A percentile compares a stretch with the other conserved stretches of the same genome.
Conservation (phyloP, 2,329 filamentous ascomycete species). For the Parascedosporium putredinis region DNA sequence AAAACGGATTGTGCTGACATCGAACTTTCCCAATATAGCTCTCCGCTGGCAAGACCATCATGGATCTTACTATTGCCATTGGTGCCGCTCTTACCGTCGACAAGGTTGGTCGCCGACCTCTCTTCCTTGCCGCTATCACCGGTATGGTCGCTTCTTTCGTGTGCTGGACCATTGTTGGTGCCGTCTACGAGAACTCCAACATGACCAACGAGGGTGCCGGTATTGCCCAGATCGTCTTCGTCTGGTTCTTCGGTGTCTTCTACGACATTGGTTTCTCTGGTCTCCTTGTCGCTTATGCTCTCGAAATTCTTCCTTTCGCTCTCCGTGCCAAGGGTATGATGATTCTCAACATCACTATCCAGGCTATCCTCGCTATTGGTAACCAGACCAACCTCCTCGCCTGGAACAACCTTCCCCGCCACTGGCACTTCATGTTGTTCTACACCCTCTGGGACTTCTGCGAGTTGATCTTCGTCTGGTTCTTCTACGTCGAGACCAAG, state of each 20-base stretch:
- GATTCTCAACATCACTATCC: slow-evolving; percentile 55
- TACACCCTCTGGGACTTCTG: slow-evolving; percentile 53
- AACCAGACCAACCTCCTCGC: slow-evolving; percentile 55
- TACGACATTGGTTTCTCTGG: slow-evolving; percentile 52
- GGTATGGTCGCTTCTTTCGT: slow-evolving; percentile 39
- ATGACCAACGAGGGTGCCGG: slow-evolving; percentile 34
- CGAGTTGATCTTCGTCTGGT: slow-evolving; percentile 52
- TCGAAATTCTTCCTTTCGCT: slow-evolving; percentile 50
- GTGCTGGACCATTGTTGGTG: slow-evolving; percentile 42
- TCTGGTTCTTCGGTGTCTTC: slow-evolving; percentile 49
- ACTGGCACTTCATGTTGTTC: slow-evolving; percentile 58
- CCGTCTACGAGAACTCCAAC: slow-evolving; percentile 37
- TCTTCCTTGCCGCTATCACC: slow-evolving; percentile 39
- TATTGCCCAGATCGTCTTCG: slow-evolving; percentile 44
- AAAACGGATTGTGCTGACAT: background rate
- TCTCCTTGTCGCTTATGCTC: slow-evolving; percentile 45
- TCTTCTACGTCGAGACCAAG: slow-evolving; percentile 60
- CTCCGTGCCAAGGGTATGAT: slow-evolving; percentile 50
- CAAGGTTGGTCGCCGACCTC: slow-evolving; percentile 38
- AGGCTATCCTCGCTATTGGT: slow-evolving; percentile 49
- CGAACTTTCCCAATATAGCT: slow-evolving; percentile 16
- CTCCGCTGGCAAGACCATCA: slow-evolving; percentile 46
- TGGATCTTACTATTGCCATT: slow-evolving; percentile 48
- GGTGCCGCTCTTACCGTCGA: slow-evolving; percentile 40
- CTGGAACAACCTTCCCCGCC: slow-evolving; percentile 46